Evolutionary conservation across 164 flowering plant species (phyloP), one percentile per base, ranked within the genome.

Genomic region (Kingdonia uniflora): DNA sequence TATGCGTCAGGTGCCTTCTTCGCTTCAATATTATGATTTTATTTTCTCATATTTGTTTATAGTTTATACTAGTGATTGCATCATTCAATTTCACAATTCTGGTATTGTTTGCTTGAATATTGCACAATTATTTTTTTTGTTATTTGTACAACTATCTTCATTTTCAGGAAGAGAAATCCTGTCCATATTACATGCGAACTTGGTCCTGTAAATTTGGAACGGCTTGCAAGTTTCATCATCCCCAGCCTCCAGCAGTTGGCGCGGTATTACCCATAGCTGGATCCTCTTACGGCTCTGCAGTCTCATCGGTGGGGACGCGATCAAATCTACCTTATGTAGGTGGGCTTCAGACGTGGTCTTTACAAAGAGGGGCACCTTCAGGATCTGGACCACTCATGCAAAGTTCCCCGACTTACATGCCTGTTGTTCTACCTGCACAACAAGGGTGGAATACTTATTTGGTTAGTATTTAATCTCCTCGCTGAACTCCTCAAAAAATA

Each of bases 141-240:
- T 29, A 3, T 29, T 29, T 29, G 35, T 29, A 29, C 35, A 29
- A 3, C 6, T 3, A 3, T 29, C 35, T 42, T 55, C 22, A 11
- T 52, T 52, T 14, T 25, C 70, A 85, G 95, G 89, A 76, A 60
- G 90, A 78, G 59, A 80, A 69, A 62, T 24, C 87, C 0, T 85
- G 87, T 49, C 73, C 78, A 24, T 73, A 66, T 68, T 85, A 82
- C 71, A 68, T 85, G 83, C 66, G 79, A 29, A 82, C 75, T 48
- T 85, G 95, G 49, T 51, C 64, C 3, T 85, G 95, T 57, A 85
- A 82, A 58, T 85, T 73, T 76, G 95, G 90, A 65, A 49, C 58
- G 59, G 78, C 87, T 24, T 87, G 96, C 79, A 87, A 84, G 66
- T 87, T 82, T 52, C 68, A 82, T 64, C 96, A 87, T 74, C 95